Base-by-base conservation (phyloP, 805 yeast species). In the Candida silvatica region DNA sequence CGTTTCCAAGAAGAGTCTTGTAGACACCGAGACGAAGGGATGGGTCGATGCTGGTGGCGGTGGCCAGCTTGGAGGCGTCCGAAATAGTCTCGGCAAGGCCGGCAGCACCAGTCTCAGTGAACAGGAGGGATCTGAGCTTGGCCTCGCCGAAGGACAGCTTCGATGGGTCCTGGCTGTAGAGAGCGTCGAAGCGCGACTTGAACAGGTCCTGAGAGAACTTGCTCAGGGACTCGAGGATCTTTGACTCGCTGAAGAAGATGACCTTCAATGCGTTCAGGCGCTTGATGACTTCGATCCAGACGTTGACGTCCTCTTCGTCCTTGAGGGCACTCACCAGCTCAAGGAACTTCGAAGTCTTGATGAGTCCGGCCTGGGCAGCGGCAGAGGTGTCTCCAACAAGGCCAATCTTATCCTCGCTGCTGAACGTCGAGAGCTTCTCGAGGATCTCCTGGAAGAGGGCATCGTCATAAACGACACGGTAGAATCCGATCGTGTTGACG, bases 231-330 rank as follows among this genome's bases (percentile, higher is more conserved):
- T 44, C 37, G 4, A 61, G 42, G 15, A 48, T 42, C 17, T 48
- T 52, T 4, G 55, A 41, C 33, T 58, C 49, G 27, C 54, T 59
- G 39, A 61, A 67, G 46, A 67, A 70, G 2, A 61, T 50, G 12
- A 48, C 44, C 23, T 53, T 43, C 19, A 72, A 49, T 17, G 50
- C 45, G 15, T 47, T 48, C 27, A 76, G 48, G 16, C 71, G 52
- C 22, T 60, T 57, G 17, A 66, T 52, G 29, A 76, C 58, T 47
- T 73, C 77, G 17, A 58, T 52, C 84, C 85, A 77, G 31, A 73
- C 76, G 32, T 67, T 63, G 42, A 58, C 64, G 26, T 64, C 62
- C 4, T 52, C 47, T 39, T 62, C 67, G 24, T 59, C 37, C 14
- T 59, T 52, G 15, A 59, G 51, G 5, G 55, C 43, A 35, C 54